These are phyloP conservation scores for Papiliotrema fonsecae DNA, from an alignment of 1,284 basidiomycete genomes.

Conservation along the genomic window DNA sequence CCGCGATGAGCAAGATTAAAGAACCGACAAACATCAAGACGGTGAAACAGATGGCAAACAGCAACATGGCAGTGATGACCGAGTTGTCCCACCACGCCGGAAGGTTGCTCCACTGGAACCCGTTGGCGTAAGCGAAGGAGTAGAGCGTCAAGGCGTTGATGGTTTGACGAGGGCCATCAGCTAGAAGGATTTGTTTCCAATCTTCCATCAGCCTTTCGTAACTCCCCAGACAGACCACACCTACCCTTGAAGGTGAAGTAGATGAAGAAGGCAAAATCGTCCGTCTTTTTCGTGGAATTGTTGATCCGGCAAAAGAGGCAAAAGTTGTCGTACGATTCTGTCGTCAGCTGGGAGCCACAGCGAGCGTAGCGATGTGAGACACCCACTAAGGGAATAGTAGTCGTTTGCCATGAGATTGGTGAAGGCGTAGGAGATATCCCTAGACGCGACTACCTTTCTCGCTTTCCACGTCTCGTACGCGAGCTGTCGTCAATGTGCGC, in stretches of 20 bases:
- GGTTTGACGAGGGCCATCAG: constrained; percentile 94
- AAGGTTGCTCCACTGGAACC: constrained; percentile 59
- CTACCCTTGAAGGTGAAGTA: constrained; percentile 98
- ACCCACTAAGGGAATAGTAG: constrained; percentile 84
- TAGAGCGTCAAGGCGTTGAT: constrained; percentile 94
- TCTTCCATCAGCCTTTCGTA: constrained; percentile 51
- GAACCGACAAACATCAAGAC: constrained; percentile 81
- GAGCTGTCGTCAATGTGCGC: constrained; percentile 47
- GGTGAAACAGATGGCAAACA: constrained; percentile 85
- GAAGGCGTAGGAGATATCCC: constrained; percentile 94
- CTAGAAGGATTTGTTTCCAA: constrained; percentile 91
- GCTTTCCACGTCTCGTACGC: constrained; percentile 90
- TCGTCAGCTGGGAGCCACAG: constrained; percentile 6
- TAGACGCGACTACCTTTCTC: constrained; percentile 84
- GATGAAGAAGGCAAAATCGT: constrained; percentile 97
- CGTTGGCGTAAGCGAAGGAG: constrained; percentile 77
- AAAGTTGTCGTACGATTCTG: constrained; percentile 92
- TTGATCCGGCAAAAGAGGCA: constrained; percentile 97
- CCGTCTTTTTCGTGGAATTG: constrained; percentile 90
- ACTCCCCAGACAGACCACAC: constrained; percentile 27
- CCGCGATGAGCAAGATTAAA: constrained; percentile 71
- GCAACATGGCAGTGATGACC: constrained; percentile 73
- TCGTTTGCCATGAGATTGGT: constrained; percentile 97
- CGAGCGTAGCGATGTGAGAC: constrained; percentile 1
- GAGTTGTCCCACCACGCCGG: constrained; percentile 55